Evolutionary conservation across 768 basidiomycete species (phyloP).

Genomic region (Suillus lakei): DNA sequence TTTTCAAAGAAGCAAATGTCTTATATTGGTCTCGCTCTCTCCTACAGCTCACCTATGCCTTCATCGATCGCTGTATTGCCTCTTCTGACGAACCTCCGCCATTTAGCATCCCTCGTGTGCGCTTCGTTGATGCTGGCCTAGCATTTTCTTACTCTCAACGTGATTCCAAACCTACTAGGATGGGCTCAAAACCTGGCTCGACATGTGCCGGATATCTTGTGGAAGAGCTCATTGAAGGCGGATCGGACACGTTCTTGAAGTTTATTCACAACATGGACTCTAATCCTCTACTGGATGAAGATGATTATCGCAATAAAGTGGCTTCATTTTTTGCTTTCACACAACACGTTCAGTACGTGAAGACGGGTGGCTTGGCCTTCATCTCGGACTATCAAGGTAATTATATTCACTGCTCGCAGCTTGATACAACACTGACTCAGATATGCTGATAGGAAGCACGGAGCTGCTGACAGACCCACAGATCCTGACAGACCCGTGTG

Average conservation of each 20-base stretch:
- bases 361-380: conserved; percentile 1
- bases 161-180: background rate
- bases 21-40: conserved; percentile 17
- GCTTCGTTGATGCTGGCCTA: conserved; percentile 15
- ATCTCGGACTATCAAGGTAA: conserved; percentile 18
- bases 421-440: background rate
- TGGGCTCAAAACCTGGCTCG: background rate
- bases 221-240: conserved; percentile 10
- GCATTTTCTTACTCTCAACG: background rate
- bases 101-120: conserved; percentile 13
- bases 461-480: conserved; percentile 2
- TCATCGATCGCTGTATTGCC: conserved; percentile 6
- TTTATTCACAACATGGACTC: conserved; percentile 13
- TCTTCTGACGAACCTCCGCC: background rate
- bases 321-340: conserved; percentile 12
- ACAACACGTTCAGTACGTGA: conserved; percentile 15
- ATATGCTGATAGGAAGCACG: background rate
- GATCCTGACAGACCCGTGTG: background rate
- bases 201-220: conserved; percentile 8
- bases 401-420: background rate
- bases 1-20: conserved; percentile 14
- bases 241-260: conserved; percentile 1
- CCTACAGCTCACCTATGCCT: conserved; percentile 11
- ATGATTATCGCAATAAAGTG: background rate
- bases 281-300: background rate